These are phyloP conservation scores for Solanum bulbocastanum DNA, from an alignment of 257 asterid genomes.

Conservation along the genomic window DNA sequence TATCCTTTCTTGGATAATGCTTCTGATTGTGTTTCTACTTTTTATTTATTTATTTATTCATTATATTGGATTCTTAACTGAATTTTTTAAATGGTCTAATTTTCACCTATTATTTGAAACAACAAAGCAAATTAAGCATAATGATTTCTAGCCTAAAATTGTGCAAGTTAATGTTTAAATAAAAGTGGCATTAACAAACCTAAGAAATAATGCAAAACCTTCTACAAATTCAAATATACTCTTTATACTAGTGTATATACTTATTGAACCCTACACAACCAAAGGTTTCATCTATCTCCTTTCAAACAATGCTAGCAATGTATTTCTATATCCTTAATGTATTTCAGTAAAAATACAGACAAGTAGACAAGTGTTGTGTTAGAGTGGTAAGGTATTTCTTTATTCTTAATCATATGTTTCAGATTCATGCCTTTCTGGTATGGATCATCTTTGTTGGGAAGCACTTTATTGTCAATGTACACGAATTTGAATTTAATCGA, in stretches of 20 bases:
- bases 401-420: not conserved
- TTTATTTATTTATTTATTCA: not conserved
- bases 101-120: not conserved
- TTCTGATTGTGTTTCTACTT: not conserved
- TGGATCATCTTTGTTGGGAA: not conserved
- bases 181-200: not conserved
- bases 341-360: not conserved
- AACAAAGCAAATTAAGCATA: not conserved
- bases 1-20: not conserved
- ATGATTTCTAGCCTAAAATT: not conserved
- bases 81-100: not conserved
- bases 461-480: not conserved
- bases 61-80: not conserved
- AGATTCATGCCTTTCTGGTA: not conserved
- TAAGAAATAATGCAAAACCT: not conserved
- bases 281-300: not conserved
- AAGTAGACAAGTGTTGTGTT: not conserved
- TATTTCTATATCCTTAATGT: not conserved
- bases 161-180: not conserved
- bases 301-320: not conserved
- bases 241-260: not conserved
- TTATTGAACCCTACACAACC: not conserved
- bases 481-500: not conserved
- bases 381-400: not conserved
- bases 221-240: not conserved